A percentile compares a stretch with the other conserved stretches of the same genome.
These are phyloP conservation scores for Fusarium mangiferae DNA, from an alignment of 2,329 filamentous ascomycete genomes.

Conservation along the genomic window DNA sequence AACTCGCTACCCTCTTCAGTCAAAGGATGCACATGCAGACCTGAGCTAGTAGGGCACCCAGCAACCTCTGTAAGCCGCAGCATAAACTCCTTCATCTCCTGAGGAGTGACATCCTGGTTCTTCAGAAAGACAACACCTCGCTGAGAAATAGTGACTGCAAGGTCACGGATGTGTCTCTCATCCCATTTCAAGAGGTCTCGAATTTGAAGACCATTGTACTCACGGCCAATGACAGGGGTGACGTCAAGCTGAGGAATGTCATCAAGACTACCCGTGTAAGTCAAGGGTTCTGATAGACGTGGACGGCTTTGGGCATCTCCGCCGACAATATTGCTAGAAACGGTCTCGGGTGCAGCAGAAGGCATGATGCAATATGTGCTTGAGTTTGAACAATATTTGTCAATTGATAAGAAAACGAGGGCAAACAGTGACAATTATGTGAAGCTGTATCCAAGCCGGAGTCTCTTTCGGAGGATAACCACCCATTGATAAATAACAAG, in stretches of 20 bases:
- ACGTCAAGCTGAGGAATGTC: constrained; percentile 51
- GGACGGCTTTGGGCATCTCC: constrained; percentile 47
- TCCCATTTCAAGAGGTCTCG: constrained; percentile 48
- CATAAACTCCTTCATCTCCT: constrained; percentile 53
- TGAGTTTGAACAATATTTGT: constrained; percentile 4
- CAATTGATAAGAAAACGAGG: constrained; percentile 8
- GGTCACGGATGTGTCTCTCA: constrained; percentile 62
- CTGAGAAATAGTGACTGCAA: constrained; percentile 61
- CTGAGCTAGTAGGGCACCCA: constrained; percentile 57
- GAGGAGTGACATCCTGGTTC: constrained; percentile 50
- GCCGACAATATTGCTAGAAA: constrained; percentile 46
- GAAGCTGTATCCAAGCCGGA: constrained; percentile 28
- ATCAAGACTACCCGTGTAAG: constrained; percentile 55
- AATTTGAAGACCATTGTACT: constrained; percentile 55
- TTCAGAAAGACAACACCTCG: constrained; percentile 53
- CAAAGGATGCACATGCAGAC: constrained; percentile 65
- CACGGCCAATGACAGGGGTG: constrained; percentile 62
- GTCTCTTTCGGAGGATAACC: constrained; percentile 26
- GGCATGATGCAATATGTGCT: constrained; percentile 47
- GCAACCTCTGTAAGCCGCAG: constrained; percentile 47
- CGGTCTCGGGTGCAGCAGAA: constrained; percentile 42
- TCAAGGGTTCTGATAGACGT: constrained; percentile 49
- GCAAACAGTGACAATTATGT: constrained; percentile 5
- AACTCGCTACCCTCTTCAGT: constrained; percentile 63
- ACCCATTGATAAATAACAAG: constrained; percentile 14